Evolutionary conservation across 176 grass and related monocot species (phyloP), one percentile per base, ranked within the genome.

Genomic region (Hyparrhenia diplandra): DNA sequence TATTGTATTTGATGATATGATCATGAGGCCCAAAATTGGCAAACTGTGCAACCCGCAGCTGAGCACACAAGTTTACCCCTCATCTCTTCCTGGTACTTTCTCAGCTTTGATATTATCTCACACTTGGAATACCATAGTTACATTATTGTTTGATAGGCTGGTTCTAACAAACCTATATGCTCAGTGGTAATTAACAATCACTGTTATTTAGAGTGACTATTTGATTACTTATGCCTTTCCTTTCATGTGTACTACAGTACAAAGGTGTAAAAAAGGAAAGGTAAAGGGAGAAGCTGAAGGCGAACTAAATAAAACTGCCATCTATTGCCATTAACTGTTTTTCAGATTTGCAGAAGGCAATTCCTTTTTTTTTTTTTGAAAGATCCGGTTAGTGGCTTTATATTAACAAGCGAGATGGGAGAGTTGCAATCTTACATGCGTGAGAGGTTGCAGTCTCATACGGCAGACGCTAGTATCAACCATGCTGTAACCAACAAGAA

Each of bases 181-280:
- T 77, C 23, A 61, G 60, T 55, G 18, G 4, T 73, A 54, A 43
- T 79, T 55, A n/a, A 13, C 25, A 64, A 13, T 37, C 75, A 54
- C 16, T 73, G 36, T 30, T 72, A 72, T 72, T 77, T 49, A 32
- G 23, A 49, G 8, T n/a, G 51, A 55, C 51, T 62, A n/a, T 77
- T 62, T 77, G 24, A 61, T 86, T 46, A 18, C 68, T 51, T 5
- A 4, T 39, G 39, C 17, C 40, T n/a, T 68, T 12, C 1, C 18
- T 58, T 68, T 68, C 27, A 28, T n/a, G n/a, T 81, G 64, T 69
- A 82, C 78, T n/a, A n/a, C n/a, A 62, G 54, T 30, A 46, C 39
- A 32, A 23, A 45, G 21, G 60, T 42, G 1, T 37, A 34, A 72
- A 55, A 55, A 71, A 78, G 2, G 43, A 64, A 71, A 41, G 13